phyloP scores from a whole-genome alignment of 257 asterid genomes.

The Gynochthodes officinalis region DNA sequence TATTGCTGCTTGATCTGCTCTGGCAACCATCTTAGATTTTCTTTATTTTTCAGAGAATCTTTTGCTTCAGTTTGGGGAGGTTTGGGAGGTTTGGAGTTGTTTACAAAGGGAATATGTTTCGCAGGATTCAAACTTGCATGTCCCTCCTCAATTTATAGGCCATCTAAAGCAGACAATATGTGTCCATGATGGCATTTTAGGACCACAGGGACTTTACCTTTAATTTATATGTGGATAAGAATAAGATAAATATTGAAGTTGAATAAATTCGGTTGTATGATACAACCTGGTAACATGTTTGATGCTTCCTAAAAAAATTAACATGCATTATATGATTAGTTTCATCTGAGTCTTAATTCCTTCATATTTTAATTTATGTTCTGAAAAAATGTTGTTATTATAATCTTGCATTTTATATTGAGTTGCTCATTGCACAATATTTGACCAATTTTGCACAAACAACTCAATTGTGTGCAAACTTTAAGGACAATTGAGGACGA shows the following conservation, averaged over 20 bases:
- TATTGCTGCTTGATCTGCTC: slow-evolving; percentile 39
- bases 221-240: background rate
- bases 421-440: too few relatives aligned
- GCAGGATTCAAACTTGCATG: slow-evolving; percentile 14
- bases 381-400: background rate
- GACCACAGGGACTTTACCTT: slow-evolving; percentile 14
- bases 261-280: background rate
- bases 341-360: background rate
- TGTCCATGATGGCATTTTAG: background rate
- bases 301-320: background rate
- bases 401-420: too few relatives aligned
- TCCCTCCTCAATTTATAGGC: slow-evolving; percentile 35
- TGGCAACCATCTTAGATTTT: slow-evolving; percentile 43
- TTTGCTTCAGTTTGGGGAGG: background rate
- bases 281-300: slow-evolving; percentile 1
- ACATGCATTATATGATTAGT: slow-evolving; percentile 2
- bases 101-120: background rate
- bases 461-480: too few relatives aligned
- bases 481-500: too few relatives aligned
- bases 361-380: background rate
- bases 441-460: too few relatives aligned
- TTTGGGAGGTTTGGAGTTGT: background rate
- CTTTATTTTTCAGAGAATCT: background rate
- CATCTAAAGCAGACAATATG: background rate
- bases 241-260: background rate